Base-by-base conservation (phyloP, 225 moss, liverwort and hornwort species). In the Bryoerythrophyllum caledonicum region DNA sequence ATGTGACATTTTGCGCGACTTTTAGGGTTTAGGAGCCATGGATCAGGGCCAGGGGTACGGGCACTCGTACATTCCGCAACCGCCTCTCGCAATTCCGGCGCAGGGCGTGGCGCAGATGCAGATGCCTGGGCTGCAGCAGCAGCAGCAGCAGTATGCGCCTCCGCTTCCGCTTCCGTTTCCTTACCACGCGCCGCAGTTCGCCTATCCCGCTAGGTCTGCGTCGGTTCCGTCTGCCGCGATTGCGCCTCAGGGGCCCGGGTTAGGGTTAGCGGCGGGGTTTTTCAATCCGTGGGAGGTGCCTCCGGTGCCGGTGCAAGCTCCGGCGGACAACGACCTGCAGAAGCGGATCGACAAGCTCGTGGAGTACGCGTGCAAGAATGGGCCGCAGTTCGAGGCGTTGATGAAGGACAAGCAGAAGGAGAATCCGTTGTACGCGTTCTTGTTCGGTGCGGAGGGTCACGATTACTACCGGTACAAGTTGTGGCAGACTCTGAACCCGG, bases 391-490 rank as follows among this genome's bases (percentile, higher is more conserved):
- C 73, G 97, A 99, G 82, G 93, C 93, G 41, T 82, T 99, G 85
- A 99, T 99, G 97, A 99, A 99, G 86, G 95, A 99, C 23, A 99
- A 99, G 69, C 97, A 99, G 64, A 93, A 99, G 79, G 95, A 99
- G 16, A 99, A 95, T 80, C 93, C 90, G 17, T 65, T 93, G 26
- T 99, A 99, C 82, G 74, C 99, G 7, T 99, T 99, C 74, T 81
- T 99, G 35, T 99, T 99, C 54, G 99, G 99, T 69, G 85, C 95
- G 27, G 95, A 99, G 54, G 99, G 99, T 8, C 95, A 99, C 75
- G 91, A 86, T 58, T 99, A 99, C 57, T 99, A 99, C 73, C 87
- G 99, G 10, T 92, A 90, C 81, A 91, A 84, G 67, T 85, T 99
- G 73, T 99, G 99, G 99, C 76, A 78, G 52, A 89, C 86, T 9